phyloP scores from a whole-genome alignment of 1,284 basidiomycete species.

The Fomitopsis pinicola region DNA sequence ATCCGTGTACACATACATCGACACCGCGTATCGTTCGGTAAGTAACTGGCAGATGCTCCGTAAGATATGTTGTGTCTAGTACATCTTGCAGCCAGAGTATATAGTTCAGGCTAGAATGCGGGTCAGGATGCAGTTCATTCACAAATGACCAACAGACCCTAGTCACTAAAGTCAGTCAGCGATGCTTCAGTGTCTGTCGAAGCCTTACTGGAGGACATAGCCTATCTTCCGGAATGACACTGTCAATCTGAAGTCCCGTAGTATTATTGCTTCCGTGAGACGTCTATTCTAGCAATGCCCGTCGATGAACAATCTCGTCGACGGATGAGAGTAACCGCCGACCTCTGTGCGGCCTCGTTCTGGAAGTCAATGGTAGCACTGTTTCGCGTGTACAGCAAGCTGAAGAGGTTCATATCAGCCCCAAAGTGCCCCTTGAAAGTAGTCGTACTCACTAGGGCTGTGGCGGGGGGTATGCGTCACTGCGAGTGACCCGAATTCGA shows the following conservation, averaged over 20 bases:
- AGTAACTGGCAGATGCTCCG: neutral
- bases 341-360: conserved; percentile 68
- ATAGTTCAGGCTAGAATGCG: conserved; percentile 65
- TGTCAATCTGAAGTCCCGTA: conserved; percentile 68
- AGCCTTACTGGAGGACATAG: conserved; percentile 80
- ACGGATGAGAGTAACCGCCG: neutral
- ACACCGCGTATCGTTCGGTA: conserved; percentile 32
- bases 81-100: conserved; percentile 71
- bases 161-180: neutral
- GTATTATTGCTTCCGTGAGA: conserved; percentile 73
- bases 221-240: conserved; percentile 65
- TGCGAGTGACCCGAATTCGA: conserved; percentile 68
- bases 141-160: conserved; percentile 40
- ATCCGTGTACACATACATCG: conserved; percentile 43
- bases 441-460: conserved; percentile 49
- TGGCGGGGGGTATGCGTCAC: conserved; percentile 51
- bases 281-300: conserved; percentile 38
- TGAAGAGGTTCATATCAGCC: conserved; percentile 14
- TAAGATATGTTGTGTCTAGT: conserved; percentile 18
- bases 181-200: neutral
- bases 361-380: conserved; percentile 69
- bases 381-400: conserved; percentile 28
- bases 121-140: neutral
- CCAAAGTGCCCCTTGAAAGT: neutral
- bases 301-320: neutral